These are phyloP conservation scores for Hexamita inflata DNA, from an alignment of 208 protist genomes.

Conservation along the genomic window DNA sequence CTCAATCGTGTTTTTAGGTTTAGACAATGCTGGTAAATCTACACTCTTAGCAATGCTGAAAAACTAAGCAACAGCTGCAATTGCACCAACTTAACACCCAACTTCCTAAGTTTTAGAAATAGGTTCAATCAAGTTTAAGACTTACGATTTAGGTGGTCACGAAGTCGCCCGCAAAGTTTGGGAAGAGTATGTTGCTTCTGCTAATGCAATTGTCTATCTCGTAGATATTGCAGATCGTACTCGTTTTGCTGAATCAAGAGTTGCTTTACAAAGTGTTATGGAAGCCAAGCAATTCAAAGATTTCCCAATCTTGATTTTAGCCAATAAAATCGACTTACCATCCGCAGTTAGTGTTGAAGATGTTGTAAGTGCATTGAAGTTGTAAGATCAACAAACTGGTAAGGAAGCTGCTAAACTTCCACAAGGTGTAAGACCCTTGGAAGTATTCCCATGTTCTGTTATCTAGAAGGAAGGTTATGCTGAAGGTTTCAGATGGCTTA, in stretches of 20 bases:
- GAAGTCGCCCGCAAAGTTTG: constrained; percentile 42
- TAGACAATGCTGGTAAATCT: constrained; percentile 43
- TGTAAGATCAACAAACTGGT: neutral
- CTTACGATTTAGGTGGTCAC: constrained; percentile 57
- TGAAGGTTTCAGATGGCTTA: constrained; percentile 37
- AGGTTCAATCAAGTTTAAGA: constrained; percentile 88
- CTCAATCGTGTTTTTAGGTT: constrained; percentile 34
- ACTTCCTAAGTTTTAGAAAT: constrained; percentile 80
- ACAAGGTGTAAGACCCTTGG: constrained; percentile 27
- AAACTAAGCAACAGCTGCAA: neutral
- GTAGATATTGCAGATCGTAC: constrained; percentile 80
- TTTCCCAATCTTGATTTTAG: constrained; percentile 34
- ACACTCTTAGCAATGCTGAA: constrained; percentile 43
- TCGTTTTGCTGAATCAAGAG: constrained; percentile 79
- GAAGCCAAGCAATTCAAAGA: neutral
- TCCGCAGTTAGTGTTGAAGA: neutral
- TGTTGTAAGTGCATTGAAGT: neutral
- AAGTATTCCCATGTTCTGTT: constrained; percentile 40
- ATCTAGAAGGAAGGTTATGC: constrained; percentile 31
- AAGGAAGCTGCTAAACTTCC: neutral
- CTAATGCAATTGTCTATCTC: constrained; percentile 94
- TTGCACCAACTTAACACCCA: constrained; percentile 39
- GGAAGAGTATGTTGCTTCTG: constrained; percentile 84
- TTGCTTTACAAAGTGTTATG: constrained; percentile 72
- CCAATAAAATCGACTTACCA: constrained; percentile 43